A percentile compares a stretch with the other conserved stretches of the same genome.
Evolutionary conservation across 441 rosid genomes (phyloP).

Genomic region (Erodium chrysanthum): DNA sequence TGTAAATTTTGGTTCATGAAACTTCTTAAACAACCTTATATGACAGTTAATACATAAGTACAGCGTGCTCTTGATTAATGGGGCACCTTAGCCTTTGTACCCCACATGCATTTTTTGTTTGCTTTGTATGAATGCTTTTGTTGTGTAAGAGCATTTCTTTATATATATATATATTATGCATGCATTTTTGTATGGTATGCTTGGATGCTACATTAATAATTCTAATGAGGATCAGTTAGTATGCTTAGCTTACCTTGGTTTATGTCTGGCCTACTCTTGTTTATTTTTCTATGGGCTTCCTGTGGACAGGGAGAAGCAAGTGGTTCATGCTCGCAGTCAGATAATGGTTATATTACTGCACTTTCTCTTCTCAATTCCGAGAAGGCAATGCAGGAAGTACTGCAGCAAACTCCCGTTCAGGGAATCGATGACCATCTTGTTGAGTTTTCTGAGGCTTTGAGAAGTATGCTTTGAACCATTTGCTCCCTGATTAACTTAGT

Average conservation of each 20-base stretch:
- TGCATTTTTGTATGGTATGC: background rate
- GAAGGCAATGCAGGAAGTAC: slow-evolving; percentile 80
- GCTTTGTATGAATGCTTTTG: slow-evolving; percentile 8
- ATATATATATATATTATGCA: no score
- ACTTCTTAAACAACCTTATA: background rate
- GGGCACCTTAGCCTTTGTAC: background rate
- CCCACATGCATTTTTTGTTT: background rate
- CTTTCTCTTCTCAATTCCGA: slow-evolving; percentile 51
- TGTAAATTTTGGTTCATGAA: background rate
- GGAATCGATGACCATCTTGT: slow-evolving; percentile 78
- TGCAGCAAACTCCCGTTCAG: slow-evolving; percentile 65
- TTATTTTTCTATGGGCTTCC: slow-evolving; percentile 31
- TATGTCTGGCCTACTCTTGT: background rate
- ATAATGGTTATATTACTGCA: slow-evolving; percentile 40
- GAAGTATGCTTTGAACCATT: slow-evolving; percentile 45
- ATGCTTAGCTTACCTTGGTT: background rate
- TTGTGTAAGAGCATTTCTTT: background rate
- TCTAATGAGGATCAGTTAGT: background rate
- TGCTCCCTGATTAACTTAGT: slow-evolving; percentile 6
- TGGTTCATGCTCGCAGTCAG: slow-evolving; percentile 31
- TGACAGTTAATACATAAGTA: background rate
- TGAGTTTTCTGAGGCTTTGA: slow-evolving; percentile 87
- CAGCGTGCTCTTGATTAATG: background rate
- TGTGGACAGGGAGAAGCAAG: slow-evolving; percentile 46
- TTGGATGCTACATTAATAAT: background rate